Base-by-base conservation (phyloP, 2,329 filamentous ascomycete species). In the Aureobasidium pullulans region DNA sequence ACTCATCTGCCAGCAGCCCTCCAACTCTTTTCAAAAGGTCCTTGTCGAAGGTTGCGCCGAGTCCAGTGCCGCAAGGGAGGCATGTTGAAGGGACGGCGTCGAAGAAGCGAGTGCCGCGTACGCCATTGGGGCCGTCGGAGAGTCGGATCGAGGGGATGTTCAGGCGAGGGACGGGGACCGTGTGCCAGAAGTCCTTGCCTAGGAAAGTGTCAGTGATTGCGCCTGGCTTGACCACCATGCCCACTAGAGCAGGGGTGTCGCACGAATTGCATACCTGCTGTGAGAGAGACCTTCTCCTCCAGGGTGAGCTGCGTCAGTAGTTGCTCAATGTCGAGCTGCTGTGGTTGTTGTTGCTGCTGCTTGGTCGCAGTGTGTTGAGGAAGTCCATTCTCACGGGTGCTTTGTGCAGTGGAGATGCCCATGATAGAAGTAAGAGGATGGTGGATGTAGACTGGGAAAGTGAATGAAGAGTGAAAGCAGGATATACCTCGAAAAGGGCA, bases 41-140 rank as follows among this genome's bases (percentile, higher is more conserved):
- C 50, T 82, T 80, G 68, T 93, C 88, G 87, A 87, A 94, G 34
- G 88, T 90, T 42, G 88, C 86, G 7, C 87, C 89, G 46, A 93
- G 79, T 0, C 86, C 89, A 59, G 90, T 84, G 23, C 87, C 88
- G 64, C 88, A 92, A 8, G 89, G 89, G 64, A 93, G 88, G 46
- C 90, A 80, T 16, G 89, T 88, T 31, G 89, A 88, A 60, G 74
- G 71, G 16, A 67, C 72, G 53, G 84, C 83, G 64, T 84, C 82
- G 72, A 88, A 88, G 76, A 87, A 88, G 64, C 81, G 82, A 43
- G 81, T 84, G 54, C 85, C 86, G 64, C 86, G 78, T 34, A 86
- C 81, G 53, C 86, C 86, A 68, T 88, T 88, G 36, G 87, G 86
- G 0, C 86, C 86, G 65, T 89, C 86, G 7, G 54, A 57, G 3